Evolutionary conservation across 2,329 filamentous ascomycete genomes (phyloP).

Genomic region (Polychaeton citri): DNA sequence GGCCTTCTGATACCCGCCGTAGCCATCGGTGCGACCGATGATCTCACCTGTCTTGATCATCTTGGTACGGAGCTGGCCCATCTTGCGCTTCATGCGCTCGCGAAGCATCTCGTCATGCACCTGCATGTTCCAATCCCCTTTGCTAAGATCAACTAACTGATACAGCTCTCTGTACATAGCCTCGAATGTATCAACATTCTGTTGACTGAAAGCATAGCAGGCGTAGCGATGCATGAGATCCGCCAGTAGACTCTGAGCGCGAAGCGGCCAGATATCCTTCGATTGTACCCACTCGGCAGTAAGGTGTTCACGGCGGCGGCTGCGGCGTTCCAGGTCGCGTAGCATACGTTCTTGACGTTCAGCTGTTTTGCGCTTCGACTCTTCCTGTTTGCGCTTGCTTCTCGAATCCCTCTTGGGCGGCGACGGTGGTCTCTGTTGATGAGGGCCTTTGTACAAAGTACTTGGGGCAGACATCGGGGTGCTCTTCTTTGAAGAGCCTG

Average conservation of each 20-base stretch:
- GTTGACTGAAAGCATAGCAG: conserved; percentile 20
- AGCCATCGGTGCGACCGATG: conserved; percentile 17
- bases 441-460: conserved; percentile 7
- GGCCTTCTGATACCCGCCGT: conserved; percentile 18
- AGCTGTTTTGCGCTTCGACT: conserved; percentile 21
- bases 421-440: conserved; percentile 11
- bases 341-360: conserved; percentile 25
- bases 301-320: conserved; percentile 22
- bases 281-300: conserved; percentile 25
- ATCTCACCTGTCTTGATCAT: conserved; percentile 27
- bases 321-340: conserved; percentile 21
- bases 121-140: conserved; percentile 20
- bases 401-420: conserved; percentile 21
- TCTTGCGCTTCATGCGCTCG: conserved; percentile 25
- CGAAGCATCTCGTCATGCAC: conserved; percentile 23
- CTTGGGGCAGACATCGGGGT: conserved; percentile 6
- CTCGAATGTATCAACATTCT: conserved; percentile 19
- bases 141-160: conserved; percentile 20
- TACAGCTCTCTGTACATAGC: conserved; percentile 23
- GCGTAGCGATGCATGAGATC: conserved; percentile 23
- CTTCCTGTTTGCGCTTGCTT: conserved; percentile 23
- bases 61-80: conserved; percentile 23
- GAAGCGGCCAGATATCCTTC: conserved; percentile 24
- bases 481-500: conserved; percentile 4
- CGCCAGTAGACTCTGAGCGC: conserved; percentile 20